Conservation (phyloP, 192 early-diverging fungal species). For the Backusella sp. region DNA sequence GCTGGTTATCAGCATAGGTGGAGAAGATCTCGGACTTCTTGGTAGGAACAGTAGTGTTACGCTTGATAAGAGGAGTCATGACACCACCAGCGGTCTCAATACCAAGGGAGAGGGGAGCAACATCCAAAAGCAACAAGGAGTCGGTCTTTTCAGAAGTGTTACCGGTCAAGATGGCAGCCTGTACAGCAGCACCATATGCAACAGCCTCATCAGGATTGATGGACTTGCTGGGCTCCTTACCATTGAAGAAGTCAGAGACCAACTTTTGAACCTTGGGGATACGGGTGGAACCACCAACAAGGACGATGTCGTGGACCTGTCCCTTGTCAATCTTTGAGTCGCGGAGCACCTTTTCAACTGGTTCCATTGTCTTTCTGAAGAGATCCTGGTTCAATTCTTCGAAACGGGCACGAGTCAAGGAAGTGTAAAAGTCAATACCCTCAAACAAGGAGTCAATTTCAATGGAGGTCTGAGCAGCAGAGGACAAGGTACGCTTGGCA, state of each 20-base stretch:
- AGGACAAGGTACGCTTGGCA: conserved; percentile 96
- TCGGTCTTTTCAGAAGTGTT: conserved; percentile 95
- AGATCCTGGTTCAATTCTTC: conserved; percentile 98
- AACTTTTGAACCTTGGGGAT: conserved; percentile 99
- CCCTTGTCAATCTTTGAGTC: conserved; percentile 97
- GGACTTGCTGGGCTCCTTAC: conserved; percentile 94
- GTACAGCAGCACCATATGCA: conserved; percentile 95
- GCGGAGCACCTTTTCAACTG: conserved; percentile 94
- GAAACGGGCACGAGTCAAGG: conserved; percentile 97
- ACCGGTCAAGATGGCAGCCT: conserved; percentile 95
- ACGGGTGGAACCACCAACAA: conserved; percentile 98
- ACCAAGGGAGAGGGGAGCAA: conserved; percentile 94
- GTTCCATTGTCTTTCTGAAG: conserved; percentile 93
- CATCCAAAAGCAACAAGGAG: conserved; percentile 91
- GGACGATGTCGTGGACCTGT: conserved; percentile 89
- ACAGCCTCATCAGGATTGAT: conserved; percentile 99
- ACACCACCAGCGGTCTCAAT: conserved; percentile 98
- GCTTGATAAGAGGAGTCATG: conserved; percentile 92
- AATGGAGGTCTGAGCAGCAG: conserved; percentile 90
- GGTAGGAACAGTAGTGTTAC: conserved; percentile 98
- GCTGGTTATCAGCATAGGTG: conserved; percentile 97
- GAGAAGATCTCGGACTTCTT: conserved; percentile 99
- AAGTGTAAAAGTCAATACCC: conserved; percentile 97
- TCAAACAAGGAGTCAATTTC: conserved; percentile 98
- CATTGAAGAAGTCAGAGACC: conserved; percentile 95